These are phyloP conservation scores for Linderina pennispora DNA, from an alignment of 192 early-diverging fungal genomes.

Conservation along the genomic window DNA sequence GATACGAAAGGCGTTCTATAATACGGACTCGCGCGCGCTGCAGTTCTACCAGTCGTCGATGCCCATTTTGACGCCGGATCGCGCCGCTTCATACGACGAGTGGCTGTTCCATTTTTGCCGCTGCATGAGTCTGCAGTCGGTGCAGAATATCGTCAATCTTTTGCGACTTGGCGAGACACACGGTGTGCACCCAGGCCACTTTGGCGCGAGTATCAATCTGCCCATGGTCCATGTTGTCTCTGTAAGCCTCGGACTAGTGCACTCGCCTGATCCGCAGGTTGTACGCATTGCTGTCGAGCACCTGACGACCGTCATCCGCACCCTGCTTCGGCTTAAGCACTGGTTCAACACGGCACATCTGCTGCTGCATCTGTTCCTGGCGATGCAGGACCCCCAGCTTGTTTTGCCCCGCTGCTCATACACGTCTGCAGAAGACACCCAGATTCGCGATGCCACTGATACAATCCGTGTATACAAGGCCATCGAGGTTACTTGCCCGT, in stretches of 20 bases:
- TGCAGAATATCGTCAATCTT: conserved; percentile 42
- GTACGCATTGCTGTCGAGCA: conserved; percentile 37
- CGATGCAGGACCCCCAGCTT: conserved; percentile 41
- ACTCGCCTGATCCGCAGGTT: conserved; percentile 37
- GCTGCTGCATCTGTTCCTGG: conserved; percentile 36
- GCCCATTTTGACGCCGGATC: conserved; percentile 44
- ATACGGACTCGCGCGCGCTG: conserved; percentile 29
- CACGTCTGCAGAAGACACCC: not conserved
- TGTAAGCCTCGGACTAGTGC: conserved; percentile 39
- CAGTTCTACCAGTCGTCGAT: conserved; percentile 41
- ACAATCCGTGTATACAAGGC: not conserved
- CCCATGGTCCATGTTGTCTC: conserved; percentile 40
- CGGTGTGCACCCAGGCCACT: conserved; percentile 36
- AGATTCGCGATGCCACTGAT: not conserved
- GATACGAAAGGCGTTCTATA: conserved; percentile 41
- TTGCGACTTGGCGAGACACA: conserved; percentile 38
- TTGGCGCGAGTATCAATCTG: conserved; percentile 36
- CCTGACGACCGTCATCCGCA: conserved; percentile 34
- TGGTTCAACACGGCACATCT: conserved; percentile 48
- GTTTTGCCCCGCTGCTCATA: conserved; percentile 21
- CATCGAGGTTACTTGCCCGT: conserved; percentile 33
- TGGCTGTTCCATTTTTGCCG: conserved; percentile 49
- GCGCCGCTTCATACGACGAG: conserved; percentile 39
- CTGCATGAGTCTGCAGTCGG: conserved; percentile 45
- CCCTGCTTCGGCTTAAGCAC: conserved; percentile 40